Base-by-base conservation (phyloP, 1,139 yeast genomes). In the Hanseniaspora gamundiae region DNA sequence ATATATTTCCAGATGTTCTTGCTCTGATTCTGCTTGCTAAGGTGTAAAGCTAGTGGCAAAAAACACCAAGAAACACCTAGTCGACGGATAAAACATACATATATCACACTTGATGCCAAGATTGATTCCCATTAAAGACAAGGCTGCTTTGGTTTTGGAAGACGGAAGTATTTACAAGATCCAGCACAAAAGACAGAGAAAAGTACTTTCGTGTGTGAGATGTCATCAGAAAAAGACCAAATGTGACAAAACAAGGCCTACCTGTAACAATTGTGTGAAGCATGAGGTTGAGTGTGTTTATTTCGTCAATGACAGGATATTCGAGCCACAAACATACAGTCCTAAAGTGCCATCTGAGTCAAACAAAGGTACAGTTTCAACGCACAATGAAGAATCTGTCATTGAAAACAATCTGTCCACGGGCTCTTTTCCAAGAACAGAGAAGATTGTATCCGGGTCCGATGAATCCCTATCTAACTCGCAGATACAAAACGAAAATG, bases 161-260 rank as follows among this genome's bases (percentile, higher is more conserved):
- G 67, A 72, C 51, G 78, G 80, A 6, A 56, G 57, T 44, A 57
- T 59, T 10, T 70, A 73, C 65, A 76, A 76, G 56, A 73, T 75
- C 8, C 82, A 76, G 51, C 74, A 73, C 47, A 65, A 76, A 4
- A 68, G 82, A 48, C 82, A 76, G 55, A 58, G 82, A 44, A 68
- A 70, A 52, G 74, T 76, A 40, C 62, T 73, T 42, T 69, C 75
- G 47, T 76, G 82, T 59, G 74, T 76, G 13, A 70, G 77, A 39
- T 76, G 82, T 50, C 82, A 76, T 55, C 74, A 76, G 45, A 68
- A 78, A 47, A 76, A 76, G 57, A 74, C 76, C 51, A 74, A 74
- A 54, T 76, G 82, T 53, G 69, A 76, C 2, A 61, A 81, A 47
- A 71, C 64, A 9, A 55, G 52, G 22, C 63, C 63, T 2, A 49